Evolutionary conservation across 192 early-diverging fungal species (phyloP), one percentile per base, ranked within the genome.

Genomic region (Umbelopsis isabellina): DNA sequence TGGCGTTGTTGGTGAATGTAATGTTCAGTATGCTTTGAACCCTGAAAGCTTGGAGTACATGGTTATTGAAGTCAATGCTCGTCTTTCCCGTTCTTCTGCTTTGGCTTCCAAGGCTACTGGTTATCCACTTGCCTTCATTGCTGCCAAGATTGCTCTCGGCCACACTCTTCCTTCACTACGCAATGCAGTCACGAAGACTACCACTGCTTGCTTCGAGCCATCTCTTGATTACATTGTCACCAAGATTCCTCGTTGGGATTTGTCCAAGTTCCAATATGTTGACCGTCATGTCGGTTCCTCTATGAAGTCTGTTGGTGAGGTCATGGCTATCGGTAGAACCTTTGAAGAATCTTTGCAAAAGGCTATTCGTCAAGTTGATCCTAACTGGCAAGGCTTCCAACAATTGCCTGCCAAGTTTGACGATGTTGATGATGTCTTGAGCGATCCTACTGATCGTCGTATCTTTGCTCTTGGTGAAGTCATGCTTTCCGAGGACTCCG

Each of bases 201-300:
- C 97, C 16, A 96, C 91, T 44, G 97, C 97, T 37, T 94, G 93
- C 87, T 99, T 99, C 73, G 97, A 99, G 82, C 97, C 97, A 8
- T 93, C 91, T 46, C 79, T 99, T 44, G 97, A 99, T 81, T 99
- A 98, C 73, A 81, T 94, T 47, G 96, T 99, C 16, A 91, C 90
- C 68, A 99, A 99, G 88, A 97, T 99, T 75, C 97, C 97, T 71
- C 89, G 96, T 41, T 99, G 97, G 97, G 97, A 99, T 79, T 83
- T 99, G 65, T 86, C 77, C 64, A 99, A 99, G 82, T 99, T 99
- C 81, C 86, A 91, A 65, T 92, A 92, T 75, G 97, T 99, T 25
- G 84, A 86, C 69, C 89, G 91, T 73, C 87, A 93, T 51, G 87
- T 96, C 55, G 94, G 93, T 16, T 91, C 90, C 22, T 87, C 89